Evolutionary conservation across 495 filamentous ascomycete genomes (phyloP).

Genomic region (Penicillium malachiteum): DNA sequence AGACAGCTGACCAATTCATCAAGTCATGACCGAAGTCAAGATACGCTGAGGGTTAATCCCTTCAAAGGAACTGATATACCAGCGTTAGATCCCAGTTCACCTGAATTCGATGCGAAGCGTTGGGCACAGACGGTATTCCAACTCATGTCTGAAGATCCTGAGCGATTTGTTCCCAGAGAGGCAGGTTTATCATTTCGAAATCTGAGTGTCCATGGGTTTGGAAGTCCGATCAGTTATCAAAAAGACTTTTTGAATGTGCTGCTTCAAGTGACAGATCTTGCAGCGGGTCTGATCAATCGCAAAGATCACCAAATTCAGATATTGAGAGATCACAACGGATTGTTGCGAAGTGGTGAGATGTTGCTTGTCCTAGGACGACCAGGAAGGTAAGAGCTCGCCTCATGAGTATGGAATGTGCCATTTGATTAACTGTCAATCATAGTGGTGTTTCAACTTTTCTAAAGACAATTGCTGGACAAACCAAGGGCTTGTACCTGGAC

Average conservation of each 20-base stretch:
- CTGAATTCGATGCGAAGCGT: neutral
- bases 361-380: slow-evolving; percentile 70
- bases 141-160: slow-evolving; percentile 39
- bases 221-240: slow-evolving; percentile 19
- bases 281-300: slow-evolving; percentile 1
- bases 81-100: neutral
- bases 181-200: slow-evolving; percentile 23
- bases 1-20: neutral
- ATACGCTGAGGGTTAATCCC: neutral
- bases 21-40: neutral
- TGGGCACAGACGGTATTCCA: neutral
- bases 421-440: neutral
- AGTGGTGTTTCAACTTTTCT: slow-evolving; percentile 62
- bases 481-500: slow-evolving; percentile 60
- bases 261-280: neutral
- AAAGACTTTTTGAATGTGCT: slow-evolving; percentile 17
- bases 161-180: slow-evolving; percentile 15
- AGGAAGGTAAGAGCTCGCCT: slow-evolving; percentile 29
- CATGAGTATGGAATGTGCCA: no score
- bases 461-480: slow-evolving; percentile 64
- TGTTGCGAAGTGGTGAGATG: slow-evolving; percentile 62
- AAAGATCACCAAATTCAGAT: slow-evolving; percentile 7
- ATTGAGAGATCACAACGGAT: slow-evolving; percentile 11
- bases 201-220: slow-evolving; percentile 22
- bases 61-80: neutral